Evolutionary conservation across 2,329 filamentous ascomycete species (phyloP), one percentile per base, ranked within the genome.

Genomic region (Xylaria sp.): DNA sequence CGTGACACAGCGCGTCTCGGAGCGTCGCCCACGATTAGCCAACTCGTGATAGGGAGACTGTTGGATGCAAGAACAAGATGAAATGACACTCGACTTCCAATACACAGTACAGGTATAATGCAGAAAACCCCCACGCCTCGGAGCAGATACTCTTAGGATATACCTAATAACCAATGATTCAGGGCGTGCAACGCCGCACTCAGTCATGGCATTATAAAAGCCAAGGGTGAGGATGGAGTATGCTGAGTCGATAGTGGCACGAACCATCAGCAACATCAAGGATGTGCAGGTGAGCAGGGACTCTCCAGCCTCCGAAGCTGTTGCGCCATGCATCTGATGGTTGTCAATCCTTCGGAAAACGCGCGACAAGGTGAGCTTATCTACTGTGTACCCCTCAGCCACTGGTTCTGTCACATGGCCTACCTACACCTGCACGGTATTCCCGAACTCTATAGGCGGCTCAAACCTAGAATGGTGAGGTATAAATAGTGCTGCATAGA

Each of bases 351-450:
- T 45, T 66, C 57, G 54, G 42, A 47, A 46, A 43, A 52, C 45
- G n/a, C 19, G 52, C 46, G 54, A 35, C 33, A 33, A 46, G 45
- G 46, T 52, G 57, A 61, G 60, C 50, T 58, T 55, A 51, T 63
- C 60, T 49, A 31, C 28, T 9, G 33, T 53, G 23, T 65, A 58
- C 58, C 61, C 57, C 61, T 64, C 61, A 56, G 50, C 51, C 52
- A 63, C 42, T 63, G 31, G 21, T 58, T 52, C 38, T 19, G 50
- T 51, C 60, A 62, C 60, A 64, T 63, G 60, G 25, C 38, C 46
- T 35, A 19, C 38, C 46, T 35, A 6, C 38, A 42, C 17, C 43
- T 25, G 57, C 52, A 51, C 50, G 43, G 19, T 17, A 37, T 25
- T 38, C 5, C 15, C 31, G 45, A 55, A 58, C 43, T 57, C 33